These are phyloP conservation scores for Cenococcum geophilum DNA, from an alignment of 495 filamentous ascomycete genomes.

Conservation along the genomic window DNA sequence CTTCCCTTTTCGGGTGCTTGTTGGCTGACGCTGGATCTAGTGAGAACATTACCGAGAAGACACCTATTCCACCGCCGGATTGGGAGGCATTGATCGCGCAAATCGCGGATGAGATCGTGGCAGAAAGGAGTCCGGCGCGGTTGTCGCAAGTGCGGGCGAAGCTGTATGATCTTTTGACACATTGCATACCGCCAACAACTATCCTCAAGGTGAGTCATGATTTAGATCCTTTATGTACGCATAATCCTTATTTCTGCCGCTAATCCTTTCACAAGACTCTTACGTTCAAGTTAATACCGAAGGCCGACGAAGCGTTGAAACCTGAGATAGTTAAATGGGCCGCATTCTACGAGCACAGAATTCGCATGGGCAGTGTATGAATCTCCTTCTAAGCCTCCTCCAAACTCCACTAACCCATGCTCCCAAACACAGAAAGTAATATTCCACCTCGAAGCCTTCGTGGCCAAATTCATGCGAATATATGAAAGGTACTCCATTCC, in stretches of 20 bases:
- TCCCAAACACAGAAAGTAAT: conserved; percentile 67
- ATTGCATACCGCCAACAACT: conserved; percentile 91
- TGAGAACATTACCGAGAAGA: conserved; percentile 83
- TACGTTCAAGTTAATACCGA: conserved; percentile 82
- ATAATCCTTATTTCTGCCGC: conserved; percentile 4
- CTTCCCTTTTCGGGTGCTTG: not conserved
- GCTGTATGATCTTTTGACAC: conserved; percentile 90
- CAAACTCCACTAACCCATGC: not conserved
- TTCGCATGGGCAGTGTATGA: conserved; percentile 70
- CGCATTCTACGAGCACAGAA: conserved; percentile 93
- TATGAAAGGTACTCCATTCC: conserved; percentile 58
- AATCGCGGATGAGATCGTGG: conserved; percentile 84
- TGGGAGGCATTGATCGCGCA: conserved; percentile 88
- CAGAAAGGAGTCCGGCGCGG: conserved; percentile 78
- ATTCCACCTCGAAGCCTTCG: conserved; percentile 96
- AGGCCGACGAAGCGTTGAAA: conserved; percentile 82
- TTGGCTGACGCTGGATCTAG: conserved; percentile 42
- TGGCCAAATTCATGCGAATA: conserved; percentile 96
- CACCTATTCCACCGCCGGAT: conserved; percentile 86
- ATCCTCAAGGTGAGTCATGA: conserved; percentile 64
- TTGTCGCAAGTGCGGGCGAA: conserved; percentile 84
- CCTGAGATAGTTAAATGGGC: conserved; percentile 91
- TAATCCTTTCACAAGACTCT: conserved; percentile 49
- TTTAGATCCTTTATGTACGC: not conserved
- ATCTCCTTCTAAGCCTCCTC: not conserved